Evolutionary conservation across 208 protist species (phyloP).

Genomic region (Acanthamoeba healyi): DNA sequence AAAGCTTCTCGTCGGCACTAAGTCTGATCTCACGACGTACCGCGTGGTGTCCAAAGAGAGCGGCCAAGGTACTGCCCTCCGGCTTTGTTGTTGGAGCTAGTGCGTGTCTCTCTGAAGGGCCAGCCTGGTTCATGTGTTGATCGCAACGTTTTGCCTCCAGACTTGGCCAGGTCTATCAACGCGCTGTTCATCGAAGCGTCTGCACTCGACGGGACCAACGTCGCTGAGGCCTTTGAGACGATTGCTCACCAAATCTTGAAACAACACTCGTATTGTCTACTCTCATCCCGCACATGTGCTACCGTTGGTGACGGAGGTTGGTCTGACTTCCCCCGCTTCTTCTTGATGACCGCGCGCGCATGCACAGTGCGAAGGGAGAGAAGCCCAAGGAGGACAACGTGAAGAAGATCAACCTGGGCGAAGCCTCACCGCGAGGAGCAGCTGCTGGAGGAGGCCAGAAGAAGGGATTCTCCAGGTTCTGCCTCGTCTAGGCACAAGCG

Average conservation of each 20-base stretch:
- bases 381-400: slow-evolving; percentile 21
- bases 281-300: background rate
- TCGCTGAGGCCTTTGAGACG: slow-evolving; percentile 27
- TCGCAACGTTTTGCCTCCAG: background rate
- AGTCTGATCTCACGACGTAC: slow-evolving; percentile 53
- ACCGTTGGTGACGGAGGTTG: no score
- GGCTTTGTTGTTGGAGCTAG: background rate
- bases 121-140: background rate
- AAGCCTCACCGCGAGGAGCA: background rate
- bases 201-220: slow-evolving; percentile 34
- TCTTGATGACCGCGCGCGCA: background rate
- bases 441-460: background rate
- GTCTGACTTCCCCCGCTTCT: no score
- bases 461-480: slow-evolving; percentile 35
- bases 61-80: background rate
- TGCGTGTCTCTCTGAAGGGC: no score
- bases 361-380: background rate
- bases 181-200: slow-evolving; percentile 27
- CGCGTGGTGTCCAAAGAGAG: slow-evolving; percentile 27
- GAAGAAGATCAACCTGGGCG: slow-evolving; percentile 33
- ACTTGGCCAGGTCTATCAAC: slow-evolving; percentile 32
- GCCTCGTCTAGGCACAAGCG: background rate
- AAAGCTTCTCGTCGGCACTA: slow-evolving; percentile 49
- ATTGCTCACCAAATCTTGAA: slow-evolving; percentile 21
- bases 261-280: background rate